Evolutionary conservation across 2,329 filamentous ascomycete genomes (phyloP).

Genomic region (Colletotrichum godetiae): DNA sequence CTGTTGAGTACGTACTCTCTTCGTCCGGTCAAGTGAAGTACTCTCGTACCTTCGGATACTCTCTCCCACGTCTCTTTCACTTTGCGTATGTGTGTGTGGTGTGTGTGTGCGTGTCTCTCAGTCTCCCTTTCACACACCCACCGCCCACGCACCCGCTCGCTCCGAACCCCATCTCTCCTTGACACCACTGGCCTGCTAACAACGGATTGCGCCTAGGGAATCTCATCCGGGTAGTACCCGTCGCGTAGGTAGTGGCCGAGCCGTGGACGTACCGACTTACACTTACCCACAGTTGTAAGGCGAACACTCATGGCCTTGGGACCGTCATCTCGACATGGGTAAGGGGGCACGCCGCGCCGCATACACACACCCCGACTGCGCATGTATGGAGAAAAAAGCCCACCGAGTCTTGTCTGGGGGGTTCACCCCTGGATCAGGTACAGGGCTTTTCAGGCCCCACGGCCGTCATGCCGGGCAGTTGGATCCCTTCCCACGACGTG

Average conservation of each 20-base stretch:
- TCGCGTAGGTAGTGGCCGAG: conserved; percentile 12
- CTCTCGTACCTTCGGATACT: background rate
- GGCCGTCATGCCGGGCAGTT: conserved; percentile 37
- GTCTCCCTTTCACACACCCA: background rate
- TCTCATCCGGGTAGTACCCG: conserved; percentile 19
- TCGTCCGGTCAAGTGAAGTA: background rate
- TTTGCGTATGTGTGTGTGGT: too few relatives aligned
- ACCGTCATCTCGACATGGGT: conserved; percentile 23
- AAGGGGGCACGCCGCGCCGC: conserved; percentile 1
- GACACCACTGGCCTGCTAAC: background rate
- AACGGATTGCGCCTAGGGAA: background rate
- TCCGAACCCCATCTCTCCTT: background rate
- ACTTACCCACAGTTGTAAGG: conserved; percentile 23
- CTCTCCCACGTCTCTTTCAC: background rate
- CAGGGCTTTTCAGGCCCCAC: conserved; percentile 35
- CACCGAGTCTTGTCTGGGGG: conserved; percentile 24
- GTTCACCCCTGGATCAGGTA: conserved; percentile 34
- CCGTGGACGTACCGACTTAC: conserved; percentile 8
- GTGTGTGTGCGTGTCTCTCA: background rate
- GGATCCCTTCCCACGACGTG: conserved; percentile 34
- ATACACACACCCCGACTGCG: conserved; percentile 7
- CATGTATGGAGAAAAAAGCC: conserved; percentile 20
- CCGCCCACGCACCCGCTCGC: background rate
- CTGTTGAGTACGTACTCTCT: conserved; percentile 25
- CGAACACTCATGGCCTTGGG: conserved; percentile 25